Evolutionary conservation across 179 eudicot species (phyloP).

Genomic region (Nepenthes alata): DNA sequence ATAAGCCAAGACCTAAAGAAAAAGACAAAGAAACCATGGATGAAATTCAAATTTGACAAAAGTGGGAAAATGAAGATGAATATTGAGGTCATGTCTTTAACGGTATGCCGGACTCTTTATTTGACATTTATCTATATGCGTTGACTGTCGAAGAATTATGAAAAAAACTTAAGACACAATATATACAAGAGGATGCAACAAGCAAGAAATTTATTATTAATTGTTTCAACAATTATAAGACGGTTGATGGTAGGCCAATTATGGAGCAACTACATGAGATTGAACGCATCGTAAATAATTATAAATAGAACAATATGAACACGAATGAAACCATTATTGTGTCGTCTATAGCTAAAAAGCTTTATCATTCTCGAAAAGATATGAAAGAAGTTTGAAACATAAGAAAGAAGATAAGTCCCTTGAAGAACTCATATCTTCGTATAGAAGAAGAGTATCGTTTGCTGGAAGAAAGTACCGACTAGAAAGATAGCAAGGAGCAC

Average conservation of each 20-base stretch:
- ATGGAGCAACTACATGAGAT: slow-evolving; percentile 2
- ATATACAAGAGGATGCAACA: neutral
- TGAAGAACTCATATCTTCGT: neutral
- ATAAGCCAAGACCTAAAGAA: neutral
- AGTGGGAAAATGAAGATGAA: neutral
- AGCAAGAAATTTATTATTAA: no score
- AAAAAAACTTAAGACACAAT: neutral
- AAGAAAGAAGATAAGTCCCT: neutral
- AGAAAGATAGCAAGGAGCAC: no score
- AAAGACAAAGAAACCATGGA: neutral
- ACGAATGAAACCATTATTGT: no score
- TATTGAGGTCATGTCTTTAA: no score
- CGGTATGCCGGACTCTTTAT: neutral
- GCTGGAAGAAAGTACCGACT: neutral
- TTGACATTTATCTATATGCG: neutral
- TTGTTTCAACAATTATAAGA: neutral
- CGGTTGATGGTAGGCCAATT: neutral
- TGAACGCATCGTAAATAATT: neutral
- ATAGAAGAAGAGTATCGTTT: neutral
- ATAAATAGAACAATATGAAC: neutral
- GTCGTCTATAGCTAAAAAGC: neutral
- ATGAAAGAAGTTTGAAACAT: neutral
- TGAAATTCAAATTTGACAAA: neutral
- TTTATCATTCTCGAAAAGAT: neutral
- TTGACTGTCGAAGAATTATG: neutral